These are phyloP conservation scores for Ophiostoma angusticollis DNA, from an alignment of 2,329 filamentous ascomycete genomes.

Conservation along the genomic window DNA sequence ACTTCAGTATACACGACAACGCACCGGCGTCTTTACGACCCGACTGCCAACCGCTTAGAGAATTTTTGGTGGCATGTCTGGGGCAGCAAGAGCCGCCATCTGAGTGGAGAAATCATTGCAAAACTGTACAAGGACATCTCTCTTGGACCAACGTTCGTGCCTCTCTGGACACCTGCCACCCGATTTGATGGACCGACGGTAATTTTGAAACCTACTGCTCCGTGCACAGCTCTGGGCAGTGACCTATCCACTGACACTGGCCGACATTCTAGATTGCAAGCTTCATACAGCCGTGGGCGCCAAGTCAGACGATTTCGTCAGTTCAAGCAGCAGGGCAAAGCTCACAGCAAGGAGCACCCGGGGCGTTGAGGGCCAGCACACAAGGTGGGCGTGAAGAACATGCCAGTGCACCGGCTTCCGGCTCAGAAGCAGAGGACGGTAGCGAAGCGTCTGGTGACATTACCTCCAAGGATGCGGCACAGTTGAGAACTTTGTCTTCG, in stretches of 20 bases:
- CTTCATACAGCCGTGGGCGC: neutral
- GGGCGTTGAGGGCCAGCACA: no score
- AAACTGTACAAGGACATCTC: conserved; percentile 46
- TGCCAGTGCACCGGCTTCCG: no score
- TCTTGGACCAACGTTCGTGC: conserved; percentile 42
- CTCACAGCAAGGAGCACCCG: no score
- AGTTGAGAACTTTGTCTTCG: conserved; percentile 19
- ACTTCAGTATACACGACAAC: conserved; percentile 46
- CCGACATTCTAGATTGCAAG: neutral
- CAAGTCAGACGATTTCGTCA: neutral
- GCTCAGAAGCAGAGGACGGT: neutral
- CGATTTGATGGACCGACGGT: conserved; percentile 40
- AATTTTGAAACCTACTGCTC: conserved; percentile 18
- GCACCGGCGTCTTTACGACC: conserved; percentile 44
- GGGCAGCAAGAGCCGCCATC: conserved; percentile 41
- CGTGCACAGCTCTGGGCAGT: neutral
- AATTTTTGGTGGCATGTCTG: conserved; percentile 57
- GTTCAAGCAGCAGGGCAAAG: neutral
- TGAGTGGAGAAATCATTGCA: conserved; percentile 42
- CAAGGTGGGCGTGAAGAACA: no score
- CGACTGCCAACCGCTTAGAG: conserved; percentile 49
- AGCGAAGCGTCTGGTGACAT: neutral
- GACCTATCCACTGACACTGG: neutral
- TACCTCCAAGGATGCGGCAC: neutral
- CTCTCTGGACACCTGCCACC: conserved; percentile 38